phyloP scores from a whole-genome alignment of 306 rosid species.

The Corylus americana region DNA sequence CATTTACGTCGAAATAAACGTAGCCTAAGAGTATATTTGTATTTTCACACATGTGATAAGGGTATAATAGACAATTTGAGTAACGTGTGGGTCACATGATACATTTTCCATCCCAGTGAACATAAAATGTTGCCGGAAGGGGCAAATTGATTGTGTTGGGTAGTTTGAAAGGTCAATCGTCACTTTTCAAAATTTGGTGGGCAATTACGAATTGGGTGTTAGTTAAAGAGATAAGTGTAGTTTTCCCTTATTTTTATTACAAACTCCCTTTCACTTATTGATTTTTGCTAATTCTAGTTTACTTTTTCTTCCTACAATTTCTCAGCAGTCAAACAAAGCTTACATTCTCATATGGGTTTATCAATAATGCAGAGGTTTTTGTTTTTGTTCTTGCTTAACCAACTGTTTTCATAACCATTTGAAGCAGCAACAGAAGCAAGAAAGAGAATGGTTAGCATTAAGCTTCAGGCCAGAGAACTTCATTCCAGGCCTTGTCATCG shows the following conservation, averaged over 20 bases:
- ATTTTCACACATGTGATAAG: no score
- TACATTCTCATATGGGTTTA: not conserved
- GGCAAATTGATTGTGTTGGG: no score
- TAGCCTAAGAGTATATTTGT: no score
- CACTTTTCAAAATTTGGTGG: no score
- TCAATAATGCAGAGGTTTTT: not conserved
- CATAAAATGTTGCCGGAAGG: no score
- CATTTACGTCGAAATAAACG: no score
- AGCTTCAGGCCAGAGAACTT: slow-evolving; percentile 86
- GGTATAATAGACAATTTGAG: no score
- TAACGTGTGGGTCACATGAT: no score
- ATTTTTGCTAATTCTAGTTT: not conserved
- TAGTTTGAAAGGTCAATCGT: no score
- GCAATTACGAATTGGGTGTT: no score
- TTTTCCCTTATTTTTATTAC: not conserved
- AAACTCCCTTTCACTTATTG: not conserved
- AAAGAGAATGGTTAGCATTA: slow-evolving; percentile 59
- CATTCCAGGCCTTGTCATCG: slow-evolving; percentile 87
- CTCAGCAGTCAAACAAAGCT: not conserved
- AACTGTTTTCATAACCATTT: slow-evolving; percentile 3
- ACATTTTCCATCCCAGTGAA: no score
- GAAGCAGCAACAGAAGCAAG: slow-evolving; percentile 48
- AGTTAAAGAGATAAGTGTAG: no score
- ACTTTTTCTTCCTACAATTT: not conserved
- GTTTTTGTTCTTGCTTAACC: not conserved